phyloP scores from a whole-genome alignment of 1,139 yeast genomes.

The Hyphopichia burtonii region DNA sequence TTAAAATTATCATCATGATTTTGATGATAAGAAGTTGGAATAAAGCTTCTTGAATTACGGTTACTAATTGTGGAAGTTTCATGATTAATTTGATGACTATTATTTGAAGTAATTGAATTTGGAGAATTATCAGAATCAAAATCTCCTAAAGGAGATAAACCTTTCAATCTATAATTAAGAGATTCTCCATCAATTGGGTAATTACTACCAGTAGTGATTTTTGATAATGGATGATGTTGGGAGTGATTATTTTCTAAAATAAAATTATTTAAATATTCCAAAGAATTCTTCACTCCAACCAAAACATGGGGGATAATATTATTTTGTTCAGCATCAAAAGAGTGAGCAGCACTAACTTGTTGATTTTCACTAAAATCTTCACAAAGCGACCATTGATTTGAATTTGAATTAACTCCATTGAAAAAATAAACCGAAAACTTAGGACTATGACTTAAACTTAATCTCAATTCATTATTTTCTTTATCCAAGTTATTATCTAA shows the following conservation, averaged over 20 bases:
- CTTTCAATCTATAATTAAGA: constrained; percentile 7
- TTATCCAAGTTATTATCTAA: constrained; percentile 46
- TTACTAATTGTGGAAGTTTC: constrained; percentile 8
- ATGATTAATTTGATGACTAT: constrained; percentile 3
- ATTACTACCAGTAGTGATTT: no score
- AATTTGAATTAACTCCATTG: constrained; percentile 46
- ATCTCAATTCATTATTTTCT: constrained; percentile 50
- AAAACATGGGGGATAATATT: constrained; percentile 58
- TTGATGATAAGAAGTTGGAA: background rate
- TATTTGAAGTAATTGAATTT: constrained; percentile 17
- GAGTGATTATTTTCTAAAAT: constrained; percentile 43
- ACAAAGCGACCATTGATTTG: constrained; percentile 78
- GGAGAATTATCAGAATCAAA: constrained; percentile 25
- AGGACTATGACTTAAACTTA: constrained; percentile 59
- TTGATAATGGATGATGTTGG: constrained; percentile 7
- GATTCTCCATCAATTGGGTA: constrained; percentile 1
- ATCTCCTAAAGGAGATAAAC: constrained; percentile 26
- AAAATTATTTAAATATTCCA: constrained; percentile 53
- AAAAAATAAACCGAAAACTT: constrained; percentile 73
- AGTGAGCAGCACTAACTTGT: constrained; percentile 67
- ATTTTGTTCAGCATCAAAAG: constrained; percentile 67
- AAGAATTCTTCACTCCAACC: constrained; percentile 52
- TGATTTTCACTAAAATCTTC: constrained; percentile 83
- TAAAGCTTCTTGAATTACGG: constrained; percentile 8
- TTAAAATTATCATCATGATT: background rate